phyloP scores from a whole-genome alignment of 1,284 basidiomycete species.

The Blastosporella zonata region DNA sequence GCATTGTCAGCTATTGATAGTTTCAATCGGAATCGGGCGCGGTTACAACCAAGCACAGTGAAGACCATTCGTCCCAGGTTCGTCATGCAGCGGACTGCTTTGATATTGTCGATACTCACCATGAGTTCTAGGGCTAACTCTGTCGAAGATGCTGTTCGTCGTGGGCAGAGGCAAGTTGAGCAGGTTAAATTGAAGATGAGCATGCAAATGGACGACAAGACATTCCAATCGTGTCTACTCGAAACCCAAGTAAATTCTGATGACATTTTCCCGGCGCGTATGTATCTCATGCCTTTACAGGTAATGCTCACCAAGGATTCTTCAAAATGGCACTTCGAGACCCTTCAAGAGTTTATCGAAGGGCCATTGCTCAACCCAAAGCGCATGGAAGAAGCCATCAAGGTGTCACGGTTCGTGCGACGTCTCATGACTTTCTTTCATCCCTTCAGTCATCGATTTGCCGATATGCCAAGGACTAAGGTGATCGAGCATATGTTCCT shows the following conservation, averaged over 20 bases:
- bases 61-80: conserved; percentile 63
- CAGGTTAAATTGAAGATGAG: conserved; percentile 85
- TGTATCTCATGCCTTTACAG: conserved; percentile 35
- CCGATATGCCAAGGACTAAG: conserved; percentile 73
- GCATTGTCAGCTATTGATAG: conserved; percentile 89
- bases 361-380: conserved; percentile 90
- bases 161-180: conserved; percentile 89
- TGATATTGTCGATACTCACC: conserved; percentile 1
- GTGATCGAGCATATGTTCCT: conserved; percentile 35
- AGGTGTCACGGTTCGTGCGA: conserved; percentile 84
- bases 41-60: conserved; percentile 53
- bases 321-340: conserved; percentile 91
- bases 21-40: conserved; percentile 80
- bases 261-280: neutral
- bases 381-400: conserved; percentile 94
- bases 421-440: conserved; percentile 91
- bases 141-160: conserved; percentile 80
- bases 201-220: conserved; percentile 91
- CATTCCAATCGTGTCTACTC: conserved; percentile 79
- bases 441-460: conserved; percentile 85
- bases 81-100: conserved; percentile 6
- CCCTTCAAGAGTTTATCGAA: conserved; percentile 86
- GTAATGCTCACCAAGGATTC: conserved; percentile 89
- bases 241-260: conserved; percentile 69
- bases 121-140: conserved; percentile 68